Evolutionary conservation across 306 rosid species (phyloP).

Genomic region (Alnus glutinosa): DNA sequence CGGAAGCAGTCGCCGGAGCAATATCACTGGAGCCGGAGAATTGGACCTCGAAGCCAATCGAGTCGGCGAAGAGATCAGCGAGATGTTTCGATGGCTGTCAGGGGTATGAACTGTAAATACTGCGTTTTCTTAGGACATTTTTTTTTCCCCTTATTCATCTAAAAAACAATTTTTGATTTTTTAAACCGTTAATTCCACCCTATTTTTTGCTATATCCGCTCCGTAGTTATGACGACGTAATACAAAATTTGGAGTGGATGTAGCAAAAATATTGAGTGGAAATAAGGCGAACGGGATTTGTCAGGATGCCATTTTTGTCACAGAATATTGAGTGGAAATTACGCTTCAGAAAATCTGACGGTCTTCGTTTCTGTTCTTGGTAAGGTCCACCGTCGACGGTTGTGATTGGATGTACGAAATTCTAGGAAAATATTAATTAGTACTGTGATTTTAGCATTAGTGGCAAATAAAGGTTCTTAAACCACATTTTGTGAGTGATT

Average conservation of each 20-base stretch:
- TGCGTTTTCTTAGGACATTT: slow-evolving; percentile 9
- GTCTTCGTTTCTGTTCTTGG: slow-evolving; percentile 16
- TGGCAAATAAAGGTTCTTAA: no score
- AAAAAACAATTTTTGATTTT: neutral
- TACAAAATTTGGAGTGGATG: slow-evolving; percentile 2
- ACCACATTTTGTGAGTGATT: no score
- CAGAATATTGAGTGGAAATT: neutral
- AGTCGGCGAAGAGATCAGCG: slow-evolving; percentile 79
- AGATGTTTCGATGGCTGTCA: slow-evolving; percentile 87
- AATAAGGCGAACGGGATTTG: slow-evolving; percentile 10
- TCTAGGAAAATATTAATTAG: neutral
- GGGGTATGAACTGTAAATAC: slow-evolving; percentile 73
- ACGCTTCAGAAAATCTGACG: slow-evolving; percentile 14
- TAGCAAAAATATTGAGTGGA: slow-evolving; percentile 25
- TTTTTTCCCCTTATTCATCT: slow-evolving; percentile 5
- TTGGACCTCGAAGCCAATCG: slow-evolving; percentile 59
- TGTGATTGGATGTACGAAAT: slow-evolving; percentile 13
- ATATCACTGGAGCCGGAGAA: slow-evolving; percentile 44
- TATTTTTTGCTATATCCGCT: slow-evolving; percentile 5
- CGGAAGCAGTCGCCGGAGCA: slow-evolving; percentile 74
- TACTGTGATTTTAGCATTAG: neutral
- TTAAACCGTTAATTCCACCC: neutral
- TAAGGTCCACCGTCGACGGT: slow-evolving; percentile 21
- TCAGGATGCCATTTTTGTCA: neutral
- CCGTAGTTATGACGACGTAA: neutral